Evolutionary conservation across 2,329 filamentous ascomycete genomes (phyloP).

Genomic region (Xylariales sp.): DNA sequence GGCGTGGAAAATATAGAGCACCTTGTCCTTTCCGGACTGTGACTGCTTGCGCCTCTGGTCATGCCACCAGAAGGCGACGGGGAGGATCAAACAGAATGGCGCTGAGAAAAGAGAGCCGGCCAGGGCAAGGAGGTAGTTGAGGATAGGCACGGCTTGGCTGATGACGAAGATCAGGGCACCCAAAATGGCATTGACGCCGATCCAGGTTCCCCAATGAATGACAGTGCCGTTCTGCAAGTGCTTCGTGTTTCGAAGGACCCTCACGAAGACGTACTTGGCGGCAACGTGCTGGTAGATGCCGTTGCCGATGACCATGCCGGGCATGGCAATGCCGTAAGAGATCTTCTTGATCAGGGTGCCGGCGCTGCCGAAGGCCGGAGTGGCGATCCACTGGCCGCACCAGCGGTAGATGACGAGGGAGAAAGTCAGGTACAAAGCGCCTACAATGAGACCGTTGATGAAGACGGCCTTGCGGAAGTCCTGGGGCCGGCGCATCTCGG

Average conservation of each 20-base stretch:
- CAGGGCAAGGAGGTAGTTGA: slow-evolving; percentile 29
- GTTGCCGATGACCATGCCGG: slow-evolving; percentile 20
- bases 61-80: slow-evolving; percentile 20
- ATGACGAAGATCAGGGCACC: slow-evolving; percentile 25
- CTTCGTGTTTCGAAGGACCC: slow-evolving; percentile 28
- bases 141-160: slow-evolving; percentile 28
- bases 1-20: slow-evolving; percentile 17
- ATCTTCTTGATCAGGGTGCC: slow-evolving; percentile 26
- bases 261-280: slow-evolving; percentile 36
- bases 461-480: slow-evolving; percentile 34
- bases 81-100: slow-evolving; percentile 23
- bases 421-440: slow-evolving; percentile 21
- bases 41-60: slow-evolving; percentile 14
- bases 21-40: slow-evolving; percentile 10
- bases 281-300: slow-evolving; percentile 32
- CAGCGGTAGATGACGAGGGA: slow-evolving; percentile 25
- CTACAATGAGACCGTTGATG: slow-evolving; percentile 17
- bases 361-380: slow-evolving; percentile 22
- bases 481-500: slow-evolving; percentile 50
- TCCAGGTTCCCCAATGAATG: slow-evolving; percentile 31
- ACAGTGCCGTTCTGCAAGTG: slow-evolving; percentile 30
- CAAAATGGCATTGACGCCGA: slow-evolving; percentile 25
- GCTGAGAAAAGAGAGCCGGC: slow-evolving; percentile 25
- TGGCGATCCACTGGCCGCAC: slow-evolving; percentile 22
- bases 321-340: slow-evolving; percentile 25